Evolutionary conservation across 2,329 filamentous ascomycete species (phyloP).

Genomic region (Phaeosphaeriaceae sp.): DNA sequence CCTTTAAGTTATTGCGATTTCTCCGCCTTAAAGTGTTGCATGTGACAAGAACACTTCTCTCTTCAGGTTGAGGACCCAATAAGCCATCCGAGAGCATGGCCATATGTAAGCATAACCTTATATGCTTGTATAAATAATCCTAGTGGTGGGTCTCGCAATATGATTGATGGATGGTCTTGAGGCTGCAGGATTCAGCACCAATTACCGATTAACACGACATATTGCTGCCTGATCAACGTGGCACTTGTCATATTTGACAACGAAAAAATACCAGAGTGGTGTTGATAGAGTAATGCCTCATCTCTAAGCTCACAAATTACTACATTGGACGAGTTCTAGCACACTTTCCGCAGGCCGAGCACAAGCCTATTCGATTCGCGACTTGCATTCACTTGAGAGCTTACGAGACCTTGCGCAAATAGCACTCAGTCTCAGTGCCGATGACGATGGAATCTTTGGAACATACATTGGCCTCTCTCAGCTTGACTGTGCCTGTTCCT

Average conservation of each 20-base stretch:
- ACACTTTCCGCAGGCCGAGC: too few relatives aligned
- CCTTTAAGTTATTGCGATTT: too few relatives aligned
- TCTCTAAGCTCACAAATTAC: background rate
- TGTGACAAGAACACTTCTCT: too few relatives aligned
- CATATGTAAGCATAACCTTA: too few relatives aligned
- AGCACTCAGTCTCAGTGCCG: too few relatives aligned
- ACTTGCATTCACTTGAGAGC: too few relatives aligned
- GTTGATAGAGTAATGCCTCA: background rate
- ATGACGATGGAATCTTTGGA: slow-evolving; percentile 12
- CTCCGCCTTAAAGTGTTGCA: too few relatives aligned
- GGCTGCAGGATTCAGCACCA: slow-evolving; percentile 7
- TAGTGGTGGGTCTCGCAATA: background rate
- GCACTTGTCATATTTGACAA: slow-evolving; percentile 2
- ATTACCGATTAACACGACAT: slow-evolving; percentile 9
- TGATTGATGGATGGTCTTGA: slow-evolving; percentile 1
- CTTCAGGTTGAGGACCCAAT: too few relatives aligned
- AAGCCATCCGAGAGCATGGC: too few relatives aligned
- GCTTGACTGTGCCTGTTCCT: slow-evolving; percentile 2
- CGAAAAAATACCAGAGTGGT: background rate
- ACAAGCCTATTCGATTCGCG: too few relatives aligned
- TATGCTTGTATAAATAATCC: too few relatives aligned
- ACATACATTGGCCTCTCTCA: slow-evolving; percentile 2
- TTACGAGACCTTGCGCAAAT: too few relatives aligned
- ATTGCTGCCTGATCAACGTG: slow-evolving; percentile 9
- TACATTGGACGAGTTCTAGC: background rate